These are phyloP conservation scores for rapeseed (Brassica napus) DNA, from an alignment of 345 rosid genomes.

Conservation along the genomic window Da-Ae NC_063447.1:47128001-47128500, in stretches of 20 bases:
- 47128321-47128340: neutral
- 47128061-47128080: too few species aligned
- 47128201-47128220: too few species aligned
- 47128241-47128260: neutral
- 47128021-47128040: too few species aligned
- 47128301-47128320: neutral
- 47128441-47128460: neutral
- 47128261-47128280: neutral
- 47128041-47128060: too few species aligned
- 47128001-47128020: too few species aligned
- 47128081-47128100: too few species aligned
- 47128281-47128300: neutral
- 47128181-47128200: too few species aligned
- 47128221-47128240: too few species aligned
- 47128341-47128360: neutral
- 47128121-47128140: too few species aligned
- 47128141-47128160: too few species aligned
- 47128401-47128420: neutral
- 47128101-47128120: too few species aligned
- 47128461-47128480: neutral
- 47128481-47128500: neutral
- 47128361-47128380: neutral
- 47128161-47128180: too few species aligned
- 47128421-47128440: neutral
- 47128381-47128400: neutral